Conservation (phyloP, 208 protist genomes). For the Trypanosoma caninum region DNA sequence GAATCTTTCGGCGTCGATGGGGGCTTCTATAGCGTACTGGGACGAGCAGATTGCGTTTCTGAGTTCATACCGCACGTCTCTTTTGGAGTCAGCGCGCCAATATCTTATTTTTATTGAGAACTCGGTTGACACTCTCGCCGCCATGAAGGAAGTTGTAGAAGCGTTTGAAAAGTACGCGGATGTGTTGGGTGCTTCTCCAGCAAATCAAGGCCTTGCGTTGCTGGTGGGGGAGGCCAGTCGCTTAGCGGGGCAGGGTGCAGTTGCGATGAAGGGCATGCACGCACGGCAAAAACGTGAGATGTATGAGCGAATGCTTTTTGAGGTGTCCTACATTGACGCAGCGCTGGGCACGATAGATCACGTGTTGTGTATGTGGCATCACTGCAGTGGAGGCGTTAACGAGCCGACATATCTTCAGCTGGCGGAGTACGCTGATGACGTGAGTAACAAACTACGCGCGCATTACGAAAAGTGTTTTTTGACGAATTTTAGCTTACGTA, state of each 20-base stretch:
- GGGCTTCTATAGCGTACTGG: no score
- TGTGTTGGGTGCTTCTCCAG: conserved; percentile 21
- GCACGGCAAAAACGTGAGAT: conserved; percentile 37
- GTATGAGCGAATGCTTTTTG: conserved; percentile 57
- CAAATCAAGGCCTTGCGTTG: conserved; percentile 23
- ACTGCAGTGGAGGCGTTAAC: conserved; percentile 23
- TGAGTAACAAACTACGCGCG: conserved; percentile 45
- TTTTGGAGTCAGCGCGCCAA: conserved; percentile 34
- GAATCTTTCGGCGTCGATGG: no score
- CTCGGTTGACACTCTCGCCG: conserved; percentile 13
- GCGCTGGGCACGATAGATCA: conserved; percentile 68
- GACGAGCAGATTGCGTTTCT: no score
- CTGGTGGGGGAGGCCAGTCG: conserved; percentile 8
- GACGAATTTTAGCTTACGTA: conserved; percentile 42
- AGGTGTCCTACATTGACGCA: conserved; percentile 57
- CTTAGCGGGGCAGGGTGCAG: conserved; percentile 18
- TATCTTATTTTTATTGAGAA: conserved; percentile 50
- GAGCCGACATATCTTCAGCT: conserved; percentile 1
- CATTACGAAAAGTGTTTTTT: conserved; percentile 57
- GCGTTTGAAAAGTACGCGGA: conserved; percentile 35
- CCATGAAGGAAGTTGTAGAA: conserved; percentile 28
- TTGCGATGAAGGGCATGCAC: conserved; percentile 22
- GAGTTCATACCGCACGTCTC: conserved; percentile 31
- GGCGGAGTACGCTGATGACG: conserved; percentile 31
- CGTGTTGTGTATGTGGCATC: conserved; percentile 48